Base-by-base conservation (phyloP, 1,139 yeast species). In the Kluyveromyces sp. region DNA sequence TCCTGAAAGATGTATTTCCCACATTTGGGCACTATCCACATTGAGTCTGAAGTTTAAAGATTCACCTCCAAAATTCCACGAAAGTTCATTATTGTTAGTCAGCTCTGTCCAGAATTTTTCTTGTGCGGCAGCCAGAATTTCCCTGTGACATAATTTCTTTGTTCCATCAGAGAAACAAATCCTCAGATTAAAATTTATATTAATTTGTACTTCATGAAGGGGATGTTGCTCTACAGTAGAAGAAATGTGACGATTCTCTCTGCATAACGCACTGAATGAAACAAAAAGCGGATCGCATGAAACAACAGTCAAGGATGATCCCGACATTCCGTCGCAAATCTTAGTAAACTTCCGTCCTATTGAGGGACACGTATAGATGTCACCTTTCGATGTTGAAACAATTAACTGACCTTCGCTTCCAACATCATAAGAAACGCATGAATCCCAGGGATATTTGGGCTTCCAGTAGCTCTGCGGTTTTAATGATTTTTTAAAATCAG, bases 391-490 rank as follows among this genome's bases (percentile, higher is more conserved):
- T 0, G 94, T 83, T 49, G 85, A 76, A 1, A 87, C 60, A 1
- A 86, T 67, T 1, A 85, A 62, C 0, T 86, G 77, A 0, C 94
- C 95, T 55, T 82, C 86, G 22, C 65, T 69, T 1, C 84, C 75
- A 36, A 82, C 72, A 57, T 80, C 92, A 33, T 83, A 74, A 62
- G 85, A 94, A 2, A 70, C 63, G 39, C 74, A 69, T 39, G 49
- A 54, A 31, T 49, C 53, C 39, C 49, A 48, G 3, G 46, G 45
- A 20, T 43, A 42, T 20, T 52, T 49, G 4, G 70, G 66, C 1
- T 55, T 50, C 74, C 75, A 71, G 33, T 46, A 42, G 0, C 64
- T 62, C 12, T 59, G 45, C 4, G 41, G 41, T 15, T n/a, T 31
- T 2, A 28, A 19, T 12, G 34, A 19, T 11, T 22, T 28, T 32